Percentiles rank a stretch among this genome's conserved stretches.
These are phyloP conservation scores for Gentiana straminea DNA, from an alignment of 257 asterid species.

Conservation along the genomic window DNA sequence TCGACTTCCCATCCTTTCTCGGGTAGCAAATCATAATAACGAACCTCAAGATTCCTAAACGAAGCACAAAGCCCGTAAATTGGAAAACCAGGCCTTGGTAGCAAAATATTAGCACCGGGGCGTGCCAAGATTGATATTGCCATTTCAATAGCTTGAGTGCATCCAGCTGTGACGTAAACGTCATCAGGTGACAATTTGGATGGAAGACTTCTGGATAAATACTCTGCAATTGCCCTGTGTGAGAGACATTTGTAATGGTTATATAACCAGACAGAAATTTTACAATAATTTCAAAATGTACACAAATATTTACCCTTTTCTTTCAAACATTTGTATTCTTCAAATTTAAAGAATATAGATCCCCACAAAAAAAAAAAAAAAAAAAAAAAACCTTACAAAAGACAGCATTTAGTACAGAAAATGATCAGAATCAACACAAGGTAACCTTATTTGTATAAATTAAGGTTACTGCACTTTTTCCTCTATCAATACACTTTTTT, in stretches of 20 bases:
- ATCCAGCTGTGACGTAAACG: conserved; percentile 71
- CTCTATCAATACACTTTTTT: no score
- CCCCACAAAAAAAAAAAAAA: no score
- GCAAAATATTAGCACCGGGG: conserved; percentile 68
- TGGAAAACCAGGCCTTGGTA: conserved; percentile 86
- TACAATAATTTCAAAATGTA: neutral
- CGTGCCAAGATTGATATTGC: conserved; percentile 44
- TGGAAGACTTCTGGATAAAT: conserved; percentile 61
- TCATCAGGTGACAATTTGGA: conserved; percentile 42
- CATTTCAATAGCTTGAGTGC: conserved; percentile 82
- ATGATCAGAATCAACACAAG: no score
- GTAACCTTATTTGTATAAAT: no score
- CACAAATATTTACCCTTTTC: no score
- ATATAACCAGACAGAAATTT: neutral
- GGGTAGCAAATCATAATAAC: conserved; percentile 59
- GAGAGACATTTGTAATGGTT: neutral
- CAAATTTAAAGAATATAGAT: no score
- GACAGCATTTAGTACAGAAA: no score
- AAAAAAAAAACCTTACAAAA: no score
- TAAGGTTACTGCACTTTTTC: no score
- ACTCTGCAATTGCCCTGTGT: conserved; percentile 71
- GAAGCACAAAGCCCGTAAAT: conserved; percentile 63
- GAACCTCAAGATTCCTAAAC: conserved; percentile 47
- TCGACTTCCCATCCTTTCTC: conserved; percentile 69
- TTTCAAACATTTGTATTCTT: no score